These are phyloP conservation scores for Fusarium mundagurra DNA, from an alignment of 2,329 filamentous ascomycete genomes.

Conservation along the genomic window DNA sequence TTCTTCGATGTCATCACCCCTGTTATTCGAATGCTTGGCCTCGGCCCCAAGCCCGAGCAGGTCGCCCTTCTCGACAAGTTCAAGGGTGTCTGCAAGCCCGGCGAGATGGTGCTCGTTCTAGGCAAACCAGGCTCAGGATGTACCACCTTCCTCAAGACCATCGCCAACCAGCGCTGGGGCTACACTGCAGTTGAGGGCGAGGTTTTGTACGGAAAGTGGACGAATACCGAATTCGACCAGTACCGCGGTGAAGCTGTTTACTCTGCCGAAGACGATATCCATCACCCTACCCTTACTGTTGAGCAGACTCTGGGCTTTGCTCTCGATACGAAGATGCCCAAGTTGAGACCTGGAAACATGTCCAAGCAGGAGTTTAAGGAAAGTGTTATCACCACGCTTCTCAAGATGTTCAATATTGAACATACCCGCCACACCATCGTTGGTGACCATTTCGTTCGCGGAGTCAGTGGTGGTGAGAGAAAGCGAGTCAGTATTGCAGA, in stretches of 20 bases:
- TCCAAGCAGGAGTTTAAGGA: slow-evolving; percentile 80
- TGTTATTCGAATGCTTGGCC: slow-evolving; percentile 69
- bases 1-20: slow-evolving; percentile 81
- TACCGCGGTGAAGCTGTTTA: slow-evolving; percentile 88
- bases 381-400: slow-evolving; percentile 75
- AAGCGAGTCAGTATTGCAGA: slow-evolving; percentile 81
- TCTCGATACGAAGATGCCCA: slow-evolving; percentile 84
- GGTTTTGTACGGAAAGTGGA: slow-evolving; percentile 80
- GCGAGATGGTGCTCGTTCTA: slow-evolving; percentile 89
- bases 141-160: slow-evolving; percentile 74
- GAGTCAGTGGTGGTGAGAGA: slow-evolving; percentile 78
- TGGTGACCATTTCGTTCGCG: slow-evolving; percentile 82
- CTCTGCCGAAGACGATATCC: slow-evolving; percentile 82
- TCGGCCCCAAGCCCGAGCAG: slow-evolving; percentile 74
- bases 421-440: slow-evolving; percentile 88
- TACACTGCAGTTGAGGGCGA: slow-evolving; percentile 71
- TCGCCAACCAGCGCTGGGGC: slow-evolving; percentile 71
- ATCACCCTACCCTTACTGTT: slow-evolving; percentile 86
- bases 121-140: slow-evolving; percentile 80
- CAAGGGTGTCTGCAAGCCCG: slow-evolving; percentile 75
- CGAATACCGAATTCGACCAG: slow-evolving; percentile 74
- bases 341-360: slow-evolving; percentile 79
- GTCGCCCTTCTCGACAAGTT: slow-evolving; percentile 79
- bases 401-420: slow-evolving; percentile 95
- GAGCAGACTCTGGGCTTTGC: slow-evolving; percentile 89